Evolutionary conservation across 106 monocot species (phyloP), one percentile per base, ranked within the genome.

Genomic region (Dendrobium officinale): DNA sequence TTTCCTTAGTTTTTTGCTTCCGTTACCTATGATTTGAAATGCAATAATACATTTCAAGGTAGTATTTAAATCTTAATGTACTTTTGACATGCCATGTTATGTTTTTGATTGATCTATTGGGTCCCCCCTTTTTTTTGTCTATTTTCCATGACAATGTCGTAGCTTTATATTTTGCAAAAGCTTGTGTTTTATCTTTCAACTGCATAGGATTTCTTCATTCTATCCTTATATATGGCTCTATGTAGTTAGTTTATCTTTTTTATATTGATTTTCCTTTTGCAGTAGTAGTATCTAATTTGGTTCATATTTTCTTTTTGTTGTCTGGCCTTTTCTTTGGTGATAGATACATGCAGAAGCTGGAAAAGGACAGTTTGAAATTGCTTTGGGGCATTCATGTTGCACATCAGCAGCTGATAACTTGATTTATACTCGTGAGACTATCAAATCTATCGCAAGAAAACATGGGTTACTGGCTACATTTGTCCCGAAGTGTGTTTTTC

Each of bases 331-430:
- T 72, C 72, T 67, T 67, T 81, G 42, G 72, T 80, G 75, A 77
- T 82, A 98, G 98, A 13, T 98, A 9, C 98, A 98, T 87, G 95
- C 92, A 64, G 98, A 98, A 86, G 22, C 89, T 87, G 98, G 94
- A 77, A 88, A 93, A 68, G 98, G 98, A 54, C 98, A 98, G 56
- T 95, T 98, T 84, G 98, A 98, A 77, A 75, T 98, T 61, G 86
- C 88, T 22, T 48, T 95, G 67, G 88, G 81, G 17, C 86, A 98
- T 86, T 82, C 78, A 58, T 48, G 67, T 45, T 95, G 88, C 80
- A 89, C 42, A 72, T 61, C 75, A 82, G 87, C 98, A 44, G 98
- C 98, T 80, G 98, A 98, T 83, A 87, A 94, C 47, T 85, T 98
- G 82, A 84, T 95, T 67, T 95, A 86, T 85, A 87, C 80, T 86